Percentiles rank a stretch among this genome's conserved stretches.
Conservation (phyloP, 2,329 filamentous ascomycete genomes). For the Sordariomycetes sp. region DNA sequence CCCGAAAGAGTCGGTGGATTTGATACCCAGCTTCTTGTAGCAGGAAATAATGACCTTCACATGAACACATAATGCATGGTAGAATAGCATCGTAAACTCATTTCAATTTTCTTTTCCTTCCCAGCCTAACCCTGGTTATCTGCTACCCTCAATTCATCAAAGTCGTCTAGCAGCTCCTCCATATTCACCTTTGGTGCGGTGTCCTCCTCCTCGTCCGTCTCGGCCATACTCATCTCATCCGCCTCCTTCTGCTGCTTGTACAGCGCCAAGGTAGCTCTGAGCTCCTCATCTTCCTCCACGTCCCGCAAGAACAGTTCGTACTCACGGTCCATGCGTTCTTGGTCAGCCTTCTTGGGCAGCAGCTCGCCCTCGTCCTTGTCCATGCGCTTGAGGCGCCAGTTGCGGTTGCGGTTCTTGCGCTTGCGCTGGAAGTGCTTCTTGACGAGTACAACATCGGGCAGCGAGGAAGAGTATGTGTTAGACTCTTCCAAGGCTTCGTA, state of each 20-base stretch:
- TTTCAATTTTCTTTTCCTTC: not conserved
- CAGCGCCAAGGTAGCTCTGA: conserved; percentile 73
- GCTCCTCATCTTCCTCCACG: conserved; percentile 89
- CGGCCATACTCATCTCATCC: conserved; percentile 61
- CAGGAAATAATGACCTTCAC: not conserved
- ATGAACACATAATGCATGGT: too few species aligned
- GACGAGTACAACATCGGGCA: conserved; percentile 89
- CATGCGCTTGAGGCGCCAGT: conserved; percentile 96
- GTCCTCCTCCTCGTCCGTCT: conserved; percentile 53
- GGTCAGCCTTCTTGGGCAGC: conserved; percentile 77
- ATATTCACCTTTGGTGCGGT: conserved; percentile 64
- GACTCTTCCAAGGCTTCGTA: conserved; percentile 76
- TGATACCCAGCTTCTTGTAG: conserved; percentile 28
- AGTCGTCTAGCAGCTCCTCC: conserved; percentile 82
- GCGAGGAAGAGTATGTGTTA: conserved; percentile 63
- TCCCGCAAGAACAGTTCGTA: conserved; percentile 97
- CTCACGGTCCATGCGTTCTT: conserved; percentile 81
- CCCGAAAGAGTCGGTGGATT: conserved; percentile 14
- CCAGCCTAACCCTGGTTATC: conserved; percentile 29
- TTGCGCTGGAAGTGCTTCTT: conserved; percentile 93
- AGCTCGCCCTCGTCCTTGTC: conserved; percentile 80
- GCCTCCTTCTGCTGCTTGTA: conserved; percentile 63
- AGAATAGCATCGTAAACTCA: too few species aligned
- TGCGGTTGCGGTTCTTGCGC: conserved; percentile 70
- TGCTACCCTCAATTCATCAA: conserved; percentile 76